These are phyloP conservation scores for Lipomyces japonicus DNA, from an alignment of 805 yeast species.

Conservation along the genomic window DNA sequence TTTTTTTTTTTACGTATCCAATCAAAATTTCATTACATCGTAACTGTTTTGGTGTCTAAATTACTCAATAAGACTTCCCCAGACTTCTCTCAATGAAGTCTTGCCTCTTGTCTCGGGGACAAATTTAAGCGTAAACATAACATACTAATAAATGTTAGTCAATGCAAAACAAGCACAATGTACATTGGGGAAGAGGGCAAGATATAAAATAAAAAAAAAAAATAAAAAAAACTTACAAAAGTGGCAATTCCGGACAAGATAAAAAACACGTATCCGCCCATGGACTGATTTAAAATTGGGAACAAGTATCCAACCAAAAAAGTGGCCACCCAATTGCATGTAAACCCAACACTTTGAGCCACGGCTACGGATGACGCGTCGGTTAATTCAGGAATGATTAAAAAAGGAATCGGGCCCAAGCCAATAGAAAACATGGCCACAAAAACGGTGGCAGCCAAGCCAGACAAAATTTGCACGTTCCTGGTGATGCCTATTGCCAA, in stretches of 20 bases:
- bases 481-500: conserved; percentile 64
- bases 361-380: conserved; percentile 72
- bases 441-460: conserved; percentile 63
- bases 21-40: background rate
- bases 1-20: no score
- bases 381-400: conserved; percentile 83
- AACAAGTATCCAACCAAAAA: conserved; percentile 75
- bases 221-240: conserved; percentile 31
- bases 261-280: conserved; percentile 78
- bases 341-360: conserved; percentile 91
- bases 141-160: conserved; percentile 38
- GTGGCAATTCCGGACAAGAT: conserved; percentile 52
- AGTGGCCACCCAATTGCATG: conserved; percentile 87
- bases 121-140: conserved; percentile 43
- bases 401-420: conserved; percentile 91
- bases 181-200: no score
- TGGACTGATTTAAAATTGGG: conserved; percentile 59
- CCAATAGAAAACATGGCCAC: conserved; percentile 88
- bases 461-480: conserved; percentile 49
- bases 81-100: conserved; percentile 59
- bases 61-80: conserved; percentile 41
- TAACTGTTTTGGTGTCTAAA: background rate
- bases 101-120: conserved; percentile 80
- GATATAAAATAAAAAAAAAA: background rate
- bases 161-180: background rate